A percentile compares a stretch with the other conserved stretches of the same genome.
Conservation (phyloP, 352 stramenopile species). For the Globisporangium perplexum region DNA sequence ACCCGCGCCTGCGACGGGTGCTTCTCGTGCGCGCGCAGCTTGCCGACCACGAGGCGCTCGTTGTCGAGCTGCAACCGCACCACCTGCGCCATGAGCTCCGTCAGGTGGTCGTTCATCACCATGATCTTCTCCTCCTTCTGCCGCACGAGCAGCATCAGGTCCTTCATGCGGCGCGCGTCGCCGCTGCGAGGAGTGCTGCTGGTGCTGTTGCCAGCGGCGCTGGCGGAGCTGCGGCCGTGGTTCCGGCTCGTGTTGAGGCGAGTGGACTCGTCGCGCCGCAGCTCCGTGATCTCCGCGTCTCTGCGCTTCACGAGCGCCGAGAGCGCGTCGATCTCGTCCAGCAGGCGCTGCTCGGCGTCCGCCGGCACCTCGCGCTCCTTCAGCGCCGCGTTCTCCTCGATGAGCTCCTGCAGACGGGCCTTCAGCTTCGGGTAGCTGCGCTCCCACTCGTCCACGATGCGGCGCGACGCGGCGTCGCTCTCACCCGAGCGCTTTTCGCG, state of each 20-base stretch:
- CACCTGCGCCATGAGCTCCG: slow-evolving; percentile 73
- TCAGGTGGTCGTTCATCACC: slow-evolving; percentile 82
- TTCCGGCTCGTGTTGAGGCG: slow-evolving; percentile 5
- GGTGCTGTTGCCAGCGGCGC: slow-evolving; percentile 1
- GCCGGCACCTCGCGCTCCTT: slow-evolving; percentile 41
- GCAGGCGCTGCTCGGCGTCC: slow-evolving; percentile 35
- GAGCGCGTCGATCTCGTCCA: slow-evolving; percentile 48
- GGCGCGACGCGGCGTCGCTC: slow-evolving; percentile 7
- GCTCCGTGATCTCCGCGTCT: slow-evolving; percentile 34
- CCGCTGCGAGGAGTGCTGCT: slow-evolving; percentile 10
- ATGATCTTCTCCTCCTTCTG: slow-evolving; percentile 79
- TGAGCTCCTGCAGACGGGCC: slow-evolving; percentile 36
- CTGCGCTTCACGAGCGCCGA: slow-evolving; percentile 41
- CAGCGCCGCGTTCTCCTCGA: slow-evolving; percentile 41
- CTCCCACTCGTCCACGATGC: slow-evolving; percentile 25
- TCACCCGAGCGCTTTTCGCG: slow-evolving; percentile 12
- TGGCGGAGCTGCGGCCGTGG: background rate
- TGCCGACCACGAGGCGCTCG: slow-evolving; percentile 43
- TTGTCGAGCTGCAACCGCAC: slow-evolving; percentile 71
- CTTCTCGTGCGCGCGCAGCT: slow-evolving; percentile 12
- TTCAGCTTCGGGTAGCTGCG: slow-evolving; percentile 40
- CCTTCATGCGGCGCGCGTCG: slow-evolving; percentile 37
- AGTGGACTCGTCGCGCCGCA: slow-evolving; percentile 19
- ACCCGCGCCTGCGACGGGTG: slow-evolving; percentile 3
- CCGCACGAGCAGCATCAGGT: slow-evolving; percentile 40